Base-by-base conservation (phyloP, 1,139 yeast species). In the Hanseniaspora sp. region DNA sequence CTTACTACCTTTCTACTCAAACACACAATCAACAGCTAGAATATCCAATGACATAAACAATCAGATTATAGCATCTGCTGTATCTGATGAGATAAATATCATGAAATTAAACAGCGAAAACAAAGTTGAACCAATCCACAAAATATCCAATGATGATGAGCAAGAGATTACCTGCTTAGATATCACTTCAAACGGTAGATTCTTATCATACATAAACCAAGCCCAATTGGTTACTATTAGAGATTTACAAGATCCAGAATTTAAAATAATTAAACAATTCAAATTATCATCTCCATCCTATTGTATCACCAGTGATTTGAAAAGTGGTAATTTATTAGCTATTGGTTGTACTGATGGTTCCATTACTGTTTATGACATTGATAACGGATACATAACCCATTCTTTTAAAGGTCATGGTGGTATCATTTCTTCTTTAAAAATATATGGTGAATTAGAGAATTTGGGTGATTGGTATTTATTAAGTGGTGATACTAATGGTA, bases 311-410 rank as follows among this genome's bases (percentile, higher is more conserved):
- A 78, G 79, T 35, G 98, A 92, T 67, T 67, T 78, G 6, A 46
- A 37, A 17, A 87, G 96, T 0, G 84, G 95, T 15, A 79, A 95
- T 5, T 73, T 92, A 52, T 79, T 90, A 64, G 95, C 96, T 39
- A 82, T 94, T 63, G 99, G 99, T 51, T 92, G 95, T 48, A 85
- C 96, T 0, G 98, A 94, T 66, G 97, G 98, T 52, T 78, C 81
- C 42, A 85, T 90, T 23, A 82, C 87, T 52, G 95, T 94, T 1
- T 88, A 95, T 85, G 98, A 92, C 67, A 76, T 92, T 46, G 90
- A 80, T 59, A 90, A 90, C 38, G 94, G 95, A 1, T 87, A 77
- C 60, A 79, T 84, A 1, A 92, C 98, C 0, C 98, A 92, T 69
- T 82, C 87, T 17, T 76, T 92, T 58, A 83, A 86, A 66, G 97